These are phyloP conservation scores for Pulveroboletus frians DNA, from an alignment of 768 basidiomycete species.

Conservation along the genomic window DNA sequence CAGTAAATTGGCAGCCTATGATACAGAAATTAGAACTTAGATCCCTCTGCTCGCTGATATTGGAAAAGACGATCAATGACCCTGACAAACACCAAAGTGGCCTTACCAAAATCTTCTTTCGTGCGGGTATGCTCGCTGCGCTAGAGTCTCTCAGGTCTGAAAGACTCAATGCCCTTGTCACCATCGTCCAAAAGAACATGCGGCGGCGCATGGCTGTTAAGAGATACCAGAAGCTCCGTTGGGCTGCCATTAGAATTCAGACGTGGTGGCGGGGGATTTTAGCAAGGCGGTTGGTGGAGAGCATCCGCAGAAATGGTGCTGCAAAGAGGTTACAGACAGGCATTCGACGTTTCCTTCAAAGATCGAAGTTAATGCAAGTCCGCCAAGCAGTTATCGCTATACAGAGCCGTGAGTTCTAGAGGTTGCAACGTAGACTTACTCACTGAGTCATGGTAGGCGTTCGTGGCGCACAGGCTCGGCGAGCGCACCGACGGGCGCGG, in stretches of 20 bases:
- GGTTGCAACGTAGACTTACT: neutral
- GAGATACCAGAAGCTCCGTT: conserved; percentile 65
- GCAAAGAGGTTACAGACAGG: conserved; percentile 73
- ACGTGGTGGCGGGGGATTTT: conserved; percentile 91
- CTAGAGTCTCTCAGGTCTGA: conserved; percentile 88
- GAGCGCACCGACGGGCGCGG: conserved; percentile 51
- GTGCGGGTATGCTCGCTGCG: conserved; percentile 96
- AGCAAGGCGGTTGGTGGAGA: conserved; percentile 66
- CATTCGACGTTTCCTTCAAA: conserved; percentile 66
- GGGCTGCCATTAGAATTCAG: conserved; percentile 80
- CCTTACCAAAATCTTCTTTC: conserved; percentile 97
- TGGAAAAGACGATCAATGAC: conserved; percentile 84
- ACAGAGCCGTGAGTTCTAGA: conserved; percentile 71
- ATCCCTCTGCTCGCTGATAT: conserved; percentile 75
- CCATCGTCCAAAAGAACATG: conserved; percentile 97
- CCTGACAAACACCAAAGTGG: conserved; percentile 97
- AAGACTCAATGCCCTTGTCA: conserved; percentile 84
- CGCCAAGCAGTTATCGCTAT: conserved; percentile 61
- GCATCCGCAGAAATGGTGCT: conserved; percentile 66
- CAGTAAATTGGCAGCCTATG: conserved; percentile 81
- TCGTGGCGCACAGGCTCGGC: conserved; percentile 70
- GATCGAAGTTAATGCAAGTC: conserved; percentile 62
- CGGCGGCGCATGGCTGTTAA: conserved; percentile 79
- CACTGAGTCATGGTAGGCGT: conserved; percentile 42
- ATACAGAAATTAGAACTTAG: conserved; percentile 77